Evolutionary conservation across 257 asterid genomes (phyloP), one percentile per base, ranked within the genome.

Genomic region (Gardenia jasminoides): DNA sequence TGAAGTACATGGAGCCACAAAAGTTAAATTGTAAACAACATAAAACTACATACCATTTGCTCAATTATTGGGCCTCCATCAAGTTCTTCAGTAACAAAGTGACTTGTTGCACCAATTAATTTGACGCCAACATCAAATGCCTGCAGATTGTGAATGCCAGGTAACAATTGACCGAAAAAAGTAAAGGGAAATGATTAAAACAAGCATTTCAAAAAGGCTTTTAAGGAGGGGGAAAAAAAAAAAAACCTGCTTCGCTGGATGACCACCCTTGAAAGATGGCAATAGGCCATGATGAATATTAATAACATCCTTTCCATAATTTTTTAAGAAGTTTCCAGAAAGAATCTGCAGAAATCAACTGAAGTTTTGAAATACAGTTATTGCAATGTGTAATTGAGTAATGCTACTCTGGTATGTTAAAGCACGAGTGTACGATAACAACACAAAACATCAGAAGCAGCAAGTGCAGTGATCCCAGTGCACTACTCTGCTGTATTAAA

Each of bases 91-190:
- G 94, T 93, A 43, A 95, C 98, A 80, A 95, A 95, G 87, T 95
- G 99, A 84, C 85, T 88, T 70, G 99, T 93, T 44, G 99, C 99
- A 80, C 99, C 99, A 76, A 95, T 95, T 87, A 95, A 77, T 80
- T 95, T 95, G 72, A 95, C 99, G 26, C 99, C 99, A 80, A 97
- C 94, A 31, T 93, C 97, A 81, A 95, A 95, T 59, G 98, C 99
- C 98, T 94, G 85, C 54, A 69, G 79, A 75, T 70, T n/a, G 76
- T 58, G 70, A 58, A 30, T 46, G 24, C 75, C 26, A 65, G 78
- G 67, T 81, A 64, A 61, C 76, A 68, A 62, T 59, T 65, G 43
- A 58, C 74, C 39, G 48, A 41, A 76, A 54, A 59, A 59, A 31
- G 67, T 59, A 50, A 76, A 12, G 72, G 46, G 47, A n/a, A 52